Evolutionary conservation across 2,329 filamentous ascomycete species (phyloP).

Genomic region (Aspergillus arachidicola): DNA sequence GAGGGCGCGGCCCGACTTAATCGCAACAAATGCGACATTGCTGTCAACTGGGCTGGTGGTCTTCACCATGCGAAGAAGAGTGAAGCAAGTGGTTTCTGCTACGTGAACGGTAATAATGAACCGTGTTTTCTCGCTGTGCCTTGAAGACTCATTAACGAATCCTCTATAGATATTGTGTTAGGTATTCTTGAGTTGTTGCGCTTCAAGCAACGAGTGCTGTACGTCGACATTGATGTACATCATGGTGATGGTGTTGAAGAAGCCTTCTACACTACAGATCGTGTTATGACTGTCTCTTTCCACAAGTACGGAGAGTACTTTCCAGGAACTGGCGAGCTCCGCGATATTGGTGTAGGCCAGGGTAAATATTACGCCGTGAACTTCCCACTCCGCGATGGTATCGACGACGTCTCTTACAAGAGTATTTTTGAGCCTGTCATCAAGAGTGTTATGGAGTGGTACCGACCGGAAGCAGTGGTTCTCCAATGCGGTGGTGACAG

Average conservation of each 20-base stretch:
- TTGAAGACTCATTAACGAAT: conserved; percentile 16
- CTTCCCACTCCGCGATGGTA: conserved; percentile 69
- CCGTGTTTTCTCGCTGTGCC: background rate
- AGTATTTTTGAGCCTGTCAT: conserved; percentile 70
- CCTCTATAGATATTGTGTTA: conserved; percentile 61
- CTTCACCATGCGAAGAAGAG: conserved; percentile 95
- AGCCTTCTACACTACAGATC: conserved; percentile 71
- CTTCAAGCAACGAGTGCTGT: conserved; percentile 66
- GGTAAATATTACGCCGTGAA: conserved; percentile 72
- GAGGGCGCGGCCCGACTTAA: conserved; percentile 70
- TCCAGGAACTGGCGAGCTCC: conserved; percentile 68
- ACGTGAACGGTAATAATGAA: conserved; percentile 73
- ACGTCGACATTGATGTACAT: conserved; percentile 69
- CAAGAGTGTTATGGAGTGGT: conserved; percentile 69
- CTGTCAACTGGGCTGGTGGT: conserved; percentile 87
- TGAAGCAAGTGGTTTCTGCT: conserved; percentile 95
- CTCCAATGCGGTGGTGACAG: conserved; percentile 71
- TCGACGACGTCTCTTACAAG: conserved; percentile 69
- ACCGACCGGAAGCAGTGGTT: conserved; percentile 67
- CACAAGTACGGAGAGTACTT: conserved; percentile 76
- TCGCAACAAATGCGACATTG: conserved; percentile 68
- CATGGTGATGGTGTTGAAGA: conserved; percentile 71
- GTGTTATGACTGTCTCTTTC: conserved; percentile 72
- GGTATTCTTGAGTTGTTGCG: conserved; percentile 67
- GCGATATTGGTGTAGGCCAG: conserved; percentile 67